These are phyloP conservation scores for Leishmania turanica DNA, from an alignment of 208 protist species.

Conservation along the genomic window DNA sequence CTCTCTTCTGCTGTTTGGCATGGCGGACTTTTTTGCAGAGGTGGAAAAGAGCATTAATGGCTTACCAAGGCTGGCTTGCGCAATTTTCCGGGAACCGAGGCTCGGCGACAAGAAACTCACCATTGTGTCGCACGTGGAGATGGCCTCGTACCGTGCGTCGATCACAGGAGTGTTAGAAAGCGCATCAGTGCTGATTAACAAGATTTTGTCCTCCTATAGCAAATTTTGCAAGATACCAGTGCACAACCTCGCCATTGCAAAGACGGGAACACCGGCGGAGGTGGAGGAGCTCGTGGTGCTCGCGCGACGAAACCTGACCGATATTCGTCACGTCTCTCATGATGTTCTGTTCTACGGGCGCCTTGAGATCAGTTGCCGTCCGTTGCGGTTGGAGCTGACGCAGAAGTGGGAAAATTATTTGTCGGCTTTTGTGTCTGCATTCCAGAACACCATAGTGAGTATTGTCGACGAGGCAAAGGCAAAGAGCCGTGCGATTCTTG, in stretches of 20 bases:
- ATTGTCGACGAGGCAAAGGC: slow-evolving; percentile 40
- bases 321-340: slow-evolving; percentile 51
- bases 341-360: slow-evolving; percentile 78
- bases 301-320: slow-evolving; percentile 46
- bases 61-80: slow-evolving; percentile 55
- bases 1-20: slow-evolving; percentile 55
- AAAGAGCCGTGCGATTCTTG: slow-evolving; percentile 40
- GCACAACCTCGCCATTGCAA: slow-evolving; percentile 40
- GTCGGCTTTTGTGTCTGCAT: slow-evolving; percentile 43
- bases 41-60: slow-evolving; percentile 52
- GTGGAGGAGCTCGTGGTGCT: slow-evolving; percentile 38
- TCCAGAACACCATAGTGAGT: slow-evolving; percentile 41
- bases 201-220: slow-evolving; percentile 46
- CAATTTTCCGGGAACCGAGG: slow-evolving; percentile 67
- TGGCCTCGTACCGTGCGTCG: slow-evolving; percentile 39
- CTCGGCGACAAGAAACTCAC: slow-evolving; percentile 45
- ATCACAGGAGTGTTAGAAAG: slow-evolving; percentile 43
- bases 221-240: slow-evolving; percentile 55
- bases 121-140: slow-evolving; percentile 38
- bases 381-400: slow-evolving; percentile 52
- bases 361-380: slow-evolving; percentile 64
- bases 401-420: slow-evolving; percentile 65
- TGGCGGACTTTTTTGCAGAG: slow-evolving; percentile 72
- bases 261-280: slow-evolving; percentile 24
- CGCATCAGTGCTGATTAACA: slow-evolving; percentile 45